Evolutionary conservation across 169 alveolate species (phyloP).

Genomic region (Plasmodium knowlesi): DNA sequence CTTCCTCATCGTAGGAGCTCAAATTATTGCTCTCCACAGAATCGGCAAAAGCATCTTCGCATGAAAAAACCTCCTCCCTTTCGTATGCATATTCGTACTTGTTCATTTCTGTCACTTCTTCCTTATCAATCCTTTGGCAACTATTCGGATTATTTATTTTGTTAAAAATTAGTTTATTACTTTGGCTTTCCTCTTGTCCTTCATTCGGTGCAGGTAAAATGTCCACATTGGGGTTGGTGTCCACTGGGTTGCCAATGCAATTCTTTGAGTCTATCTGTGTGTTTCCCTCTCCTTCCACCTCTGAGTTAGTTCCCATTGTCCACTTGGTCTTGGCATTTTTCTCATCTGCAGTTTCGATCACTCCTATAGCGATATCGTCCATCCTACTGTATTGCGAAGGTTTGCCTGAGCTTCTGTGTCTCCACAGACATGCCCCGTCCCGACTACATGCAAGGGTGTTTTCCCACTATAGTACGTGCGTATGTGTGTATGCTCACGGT

Average conservation of each 20-base stretch:
- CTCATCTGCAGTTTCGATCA: not conserved
- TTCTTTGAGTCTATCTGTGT: not conserved
- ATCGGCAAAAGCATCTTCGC: not conserved
- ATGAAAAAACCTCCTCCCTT: constrained; percentile 2
- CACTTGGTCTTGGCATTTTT: not conserved
- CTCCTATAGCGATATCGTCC: not conserved
- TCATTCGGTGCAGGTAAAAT: not conserved
- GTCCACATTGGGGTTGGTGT: not conserved
- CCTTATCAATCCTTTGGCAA: not conserved
- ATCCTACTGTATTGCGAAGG: not conserved
- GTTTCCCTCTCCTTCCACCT: not conserved
- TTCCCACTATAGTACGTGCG: not conserved
- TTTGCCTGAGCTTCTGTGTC: not conserved
- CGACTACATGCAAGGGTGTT: not conserved
- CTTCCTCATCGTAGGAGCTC: constrained; percentile 21
- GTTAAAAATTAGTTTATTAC: not conserved
- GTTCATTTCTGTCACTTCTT: not conserved
- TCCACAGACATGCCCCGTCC: not conserved
- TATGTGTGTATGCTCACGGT: not conserved
- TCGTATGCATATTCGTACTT: constrained; percentile 21
- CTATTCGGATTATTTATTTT: not conserved
- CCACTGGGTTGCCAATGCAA: not conserved
- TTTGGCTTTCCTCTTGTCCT: not conserved
- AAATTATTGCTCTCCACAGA: constrained; percentile 13
- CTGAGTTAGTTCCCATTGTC: not conserved